Evolutionary conservation across 768 basidiomycete genomes (phyloP).

Genomic region (Lentinula lateritia): DNA sequence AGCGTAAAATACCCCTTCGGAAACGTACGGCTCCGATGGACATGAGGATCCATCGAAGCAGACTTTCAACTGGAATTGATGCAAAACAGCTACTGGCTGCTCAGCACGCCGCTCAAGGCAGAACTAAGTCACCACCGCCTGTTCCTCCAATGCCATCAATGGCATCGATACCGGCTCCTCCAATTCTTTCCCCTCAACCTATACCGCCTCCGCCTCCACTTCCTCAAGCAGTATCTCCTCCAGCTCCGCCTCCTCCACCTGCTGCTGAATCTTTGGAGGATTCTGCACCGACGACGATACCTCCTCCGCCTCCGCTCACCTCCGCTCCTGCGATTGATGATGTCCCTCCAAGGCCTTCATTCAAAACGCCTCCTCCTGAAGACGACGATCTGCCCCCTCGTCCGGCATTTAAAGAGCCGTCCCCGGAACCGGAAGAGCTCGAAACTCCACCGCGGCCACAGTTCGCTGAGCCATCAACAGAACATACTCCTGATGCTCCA

Average conservation of each 20-base stretch:
- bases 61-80: slow-evolving; percentile 68
- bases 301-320: not conserved
- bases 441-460: slow-evolving; percentile 34
- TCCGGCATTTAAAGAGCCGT: slow-evolving; percentile 53
- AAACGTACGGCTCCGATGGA: slow-evolving; percentile 87
- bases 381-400: slow-evolving; percentile 25
- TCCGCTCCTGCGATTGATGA: not conserved
- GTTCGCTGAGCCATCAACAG: slow-evolving; percentile 33
- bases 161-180: slow-evolving; percentile 16
- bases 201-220: slow-evolving; percentile 10
- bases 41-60: slow-evolving; percentile 79
- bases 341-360: slow-evolving; percentile 7
- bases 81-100: slow-evolving; percentile 65
- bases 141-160: slow-evolving; percentile 11
- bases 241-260: slow-evolving; percentile 15
- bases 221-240: slow-evolving; percentile 17
- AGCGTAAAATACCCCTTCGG: slow-evolving; percentile 74
- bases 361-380: slow-evolving; percentile 11
- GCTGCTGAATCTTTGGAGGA: not conserved
- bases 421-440: slow-evolving; percentile 32
- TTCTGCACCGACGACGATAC: not conserved
- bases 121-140: slow-evolving; percentile 26
- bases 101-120: slow-evolving; percentile 57
- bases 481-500: slow-evolving; percentile 15
- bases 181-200: slow-evolving; percentile 21